A percentile compares a stretch with the other conserved stretches of the same genome.
Conservation (phyloP, 805 yeast genomes). For the Saccharomycopsis olivae region DNA sequence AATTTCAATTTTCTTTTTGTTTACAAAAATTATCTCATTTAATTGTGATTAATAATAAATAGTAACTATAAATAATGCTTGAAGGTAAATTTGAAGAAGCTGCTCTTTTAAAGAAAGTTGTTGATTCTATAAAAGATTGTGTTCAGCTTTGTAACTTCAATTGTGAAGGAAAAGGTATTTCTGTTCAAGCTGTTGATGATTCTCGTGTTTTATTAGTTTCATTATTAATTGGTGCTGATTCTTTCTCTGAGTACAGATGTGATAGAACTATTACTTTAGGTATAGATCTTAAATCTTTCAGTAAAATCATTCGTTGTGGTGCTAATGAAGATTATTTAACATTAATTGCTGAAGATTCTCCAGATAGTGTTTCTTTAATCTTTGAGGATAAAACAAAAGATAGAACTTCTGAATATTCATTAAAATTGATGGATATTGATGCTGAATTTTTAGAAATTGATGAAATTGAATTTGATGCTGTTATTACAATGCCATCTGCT, state of each 20-base stretch:
- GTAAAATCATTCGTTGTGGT: slow-evolving; percentile 86
- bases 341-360: slow-evolving; percentile 78
- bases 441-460: slow-evolving; percentile 90
- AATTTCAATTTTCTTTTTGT: too few relatives aligned
- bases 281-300: slow-evolving; percentile 75
- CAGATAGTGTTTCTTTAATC: slow-evolving; percentile 66
- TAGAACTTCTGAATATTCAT: slow-evolving; percentile 81
- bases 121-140: slow-evolving; percentile 90
- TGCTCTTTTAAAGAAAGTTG: slow-evolving; percentile 77
- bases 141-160: slow-evolving; percentile 93
- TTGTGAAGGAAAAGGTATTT: slow-evolving; percentile 90
- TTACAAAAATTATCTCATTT: too few relatives aligned
- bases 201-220: slow-evolving; percentile 91
- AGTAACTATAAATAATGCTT: too few relatives aligned
- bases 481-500: slow-evolving; percentile 73
- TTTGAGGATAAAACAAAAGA: slow-evolving; percentile 91
- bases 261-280: slow-evolving; percentile 91
- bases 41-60: too few relatives aligned
- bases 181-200: slow-evolving; percentile 96
- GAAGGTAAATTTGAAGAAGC: slow-evolving; percentile 97
- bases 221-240: slow-evolving; percentile 74
- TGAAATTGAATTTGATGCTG: slow-evolving; percentile 84
- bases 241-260: slow-evolving; percentile 88
- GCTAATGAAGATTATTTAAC: slow-evolving; percentile 82
- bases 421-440: slow-evolving; percentile 93